Conservation (phyloP, 2,329 filamentous ascomycete genomes). For the Calonectria hongkongensis region DNA sequence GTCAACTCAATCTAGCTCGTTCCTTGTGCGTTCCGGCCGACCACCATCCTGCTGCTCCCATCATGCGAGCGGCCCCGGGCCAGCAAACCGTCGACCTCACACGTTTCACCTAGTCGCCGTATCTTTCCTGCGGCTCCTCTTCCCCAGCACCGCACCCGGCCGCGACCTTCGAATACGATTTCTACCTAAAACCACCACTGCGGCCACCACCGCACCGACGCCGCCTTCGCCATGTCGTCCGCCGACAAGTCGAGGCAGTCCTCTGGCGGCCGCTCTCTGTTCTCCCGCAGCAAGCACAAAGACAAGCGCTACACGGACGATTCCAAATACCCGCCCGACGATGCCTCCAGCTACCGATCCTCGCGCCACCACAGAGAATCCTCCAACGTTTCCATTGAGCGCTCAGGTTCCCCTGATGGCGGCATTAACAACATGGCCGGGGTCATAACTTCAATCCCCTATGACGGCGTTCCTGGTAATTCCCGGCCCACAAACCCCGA, state of each 20-base stretch:
- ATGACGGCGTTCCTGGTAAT: constrained; percentile 81
- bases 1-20: constrained; percentile 29
- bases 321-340: constrained; percentile 74
- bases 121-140: constrained; percentile 30
- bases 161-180: constrained; percentile 46
- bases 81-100: constrained; percentile 59
- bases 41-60: constrained; percentile 47
- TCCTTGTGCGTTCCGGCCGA: constrained; percentile 32
- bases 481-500: constrained; percentile 82
- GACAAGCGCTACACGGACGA: constrained; percentile 78
- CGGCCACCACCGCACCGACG: constrained; percentile 48
- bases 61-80: constrained; percentile 65
- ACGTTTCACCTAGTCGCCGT: constrained; percentile 55
- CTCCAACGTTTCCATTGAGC: constrained; percentile 82
- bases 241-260: constrained; percentile 89
- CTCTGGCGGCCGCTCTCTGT: constrained; percentile 85
- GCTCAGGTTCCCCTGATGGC: constrained; percentile 77
- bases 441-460: constrained; percentile 91
- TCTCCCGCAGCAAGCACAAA: constrained; percentile 91
- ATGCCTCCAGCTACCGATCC: constrained; percentile 77
- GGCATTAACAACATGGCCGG: constrained; percentile 85
- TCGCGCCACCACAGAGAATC: constrained; percentile 86
- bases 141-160: constrained; percentile 42
- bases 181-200: constrained; percentile 45
- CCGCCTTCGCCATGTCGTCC: constrained; percentile 70